Conservation (phyloP, 176 grass and related monocot genomes). For the Dactylis glomerata region DNA sequence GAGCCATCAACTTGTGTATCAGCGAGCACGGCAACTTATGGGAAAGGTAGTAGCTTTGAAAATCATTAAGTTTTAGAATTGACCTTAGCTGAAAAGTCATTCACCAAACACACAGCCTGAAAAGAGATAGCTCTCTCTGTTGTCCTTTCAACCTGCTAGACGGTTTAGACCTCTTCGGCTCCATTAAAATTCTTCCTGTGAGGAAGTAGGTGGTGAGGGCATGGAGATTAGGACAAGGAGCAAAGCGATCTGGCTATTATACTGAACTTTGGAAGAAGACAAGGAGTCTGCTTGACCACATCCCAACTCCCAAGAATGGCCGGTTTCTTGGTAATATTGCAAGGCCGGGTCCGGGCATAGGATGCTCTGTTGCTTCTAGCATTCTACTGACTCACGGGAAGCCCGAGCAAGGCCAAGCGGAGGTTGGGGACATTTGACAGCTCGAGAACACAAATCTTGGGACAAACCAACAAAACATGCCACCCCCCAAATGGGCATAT, state of each 20-base stretch:
- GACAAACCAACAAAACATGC: constrained; percentile 51
- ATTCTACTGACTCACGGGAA: constrained; percentile 46
- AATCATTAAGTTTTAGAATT: background rate
- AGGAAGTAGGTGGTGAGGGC: background rate
- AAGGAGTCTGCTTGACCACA: constrained; percentile 13
- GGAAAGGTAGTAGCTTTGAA: background rate
- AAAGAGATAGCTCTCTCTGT: background rate
- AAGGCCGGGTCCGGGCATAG: constrained; percentile 25
- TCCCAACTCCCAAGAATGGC: constrained; percentile 35
- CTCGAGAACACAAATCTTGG: constrained; percentile 41
- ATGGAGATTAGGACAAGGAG: background rate
- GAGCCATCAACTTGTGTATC: background rate
- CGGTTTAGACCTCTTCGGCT: background rate
- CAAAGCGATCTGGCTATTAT: constrained; percentile 13
- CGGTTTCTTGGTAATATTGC: constrained; percentile 42
- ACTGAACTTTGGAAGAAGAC: constrained; percentile 14
- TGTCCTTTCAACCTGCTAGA: background rate
- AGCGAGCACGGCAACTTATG: background rate
- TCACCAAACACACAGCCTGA: background rate
- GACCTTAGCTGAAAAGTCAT: background rate
- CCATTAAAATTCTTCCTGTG: background rate
- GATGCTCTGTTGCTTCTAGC: constrained; percentile 45
- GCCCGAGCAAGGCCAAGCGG: constrained; percentile 35
- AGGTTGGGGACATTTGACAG: constrained; percentile 35
- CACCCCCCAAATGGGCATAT: constrained; percentile 26